Conservation (phyloP, 257 asterid species). For the Cruciata laevipes region DNA sequence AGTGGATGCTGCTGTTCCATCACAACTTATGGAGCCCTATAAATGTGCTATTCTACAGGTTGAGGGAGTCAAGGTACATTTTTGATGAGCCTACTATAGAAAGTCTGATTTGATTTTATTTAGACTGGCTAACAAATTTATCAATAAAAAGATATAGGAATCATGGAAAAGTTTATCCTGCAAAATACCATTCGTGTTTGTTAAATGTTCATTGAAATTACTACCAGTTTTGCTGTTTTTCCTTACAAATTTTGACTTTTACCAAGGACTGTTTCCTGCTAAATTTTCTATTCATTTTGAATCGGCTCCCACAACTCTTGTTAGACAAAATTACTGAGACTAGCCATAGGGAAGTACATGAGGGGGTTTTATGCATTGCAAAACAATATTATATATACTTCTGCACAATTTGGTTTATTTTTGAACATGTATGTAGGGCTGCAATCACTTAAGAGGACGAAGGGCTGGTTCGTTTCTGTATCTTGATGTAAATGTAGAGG, state of each 20-base stretch:
- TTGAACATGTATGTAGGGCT: conserved; percentile 44
- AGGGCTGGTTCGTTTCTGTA: conserved; percentile 90
- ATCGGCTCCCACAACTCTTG: no score
- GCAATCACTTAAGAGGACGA: conserved; percentile 80
- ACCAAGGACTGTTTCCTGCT: no score
- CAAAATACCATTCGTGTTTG: not conserved
- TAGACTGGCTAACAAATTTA: not conserved
- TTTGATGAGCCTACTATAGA: conserved; percentile 18
- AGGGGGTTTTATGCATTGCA: no score
- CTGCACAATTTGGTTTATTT: not conserved
- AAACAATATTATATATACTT: no score
- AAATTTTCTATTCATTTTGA: no score
- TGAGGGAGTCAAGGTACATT: conserved; percentile 89
- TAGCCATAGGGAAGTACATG: no score
- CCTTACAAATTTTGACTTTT: not conserved
- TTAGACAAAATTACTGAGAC: no score
- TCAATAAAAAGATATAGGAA: not conserved
- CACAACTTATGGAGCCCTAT: conserved; percentile 62
- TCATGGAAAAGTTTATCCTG: not conserved
- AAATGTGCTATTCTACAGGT: conserved; percentile 64
- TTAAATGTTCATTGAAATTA: not conserved
- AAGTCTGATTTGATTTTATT: not conserved
- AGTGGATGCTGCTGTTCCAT: conserved; percentile 96
- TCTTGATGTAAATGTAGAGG: conserved; percentile 90
- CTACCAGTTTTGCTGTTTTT: not conserved